These are phyloP conservation scores for Pogostemon cablin DNA, from an alignment of 257 asterid species.

Conservation along the genomic window DNA sequence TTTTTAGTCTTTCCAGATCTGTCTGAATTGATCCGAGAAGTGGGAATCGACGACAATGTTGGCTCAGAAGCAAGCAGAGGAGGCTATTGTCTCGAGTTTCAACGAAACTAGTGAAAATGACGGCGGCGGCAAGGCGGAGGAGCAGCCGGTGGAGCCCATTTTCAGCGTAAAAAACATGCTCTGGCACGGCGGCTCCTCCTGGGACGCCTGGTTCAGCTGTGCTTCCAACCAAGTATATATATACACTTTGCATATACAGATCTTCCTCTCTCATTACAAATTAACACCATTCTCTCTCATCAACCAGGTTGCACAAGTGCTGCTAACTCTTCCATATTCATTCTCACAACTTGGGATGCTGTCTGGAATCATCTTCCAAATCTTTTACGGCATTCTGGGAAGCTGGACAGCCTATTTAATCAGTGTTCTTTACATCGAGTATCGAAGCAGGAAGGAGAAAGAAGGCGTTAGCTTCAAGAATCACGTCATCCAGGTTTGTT, in stretches of 20 bases:
- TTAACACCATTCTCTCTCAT: too few species aligned
- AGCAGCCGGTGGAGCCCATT: constrained; percentile 52
- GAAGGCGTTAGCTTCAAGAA: constrained; percentile 90
- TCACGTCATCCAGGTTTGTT: constrained; percentile 88
- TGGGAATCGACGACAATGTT: constrained; percentile 53
- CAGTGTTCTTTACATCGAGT: constrained; percentile 87
- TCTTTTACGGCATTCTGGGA: constrained; percentile 83
- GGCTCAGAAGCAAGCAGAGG: constrained; percentile 87
- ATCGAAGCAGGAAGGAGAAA: constrained; percentile 82
- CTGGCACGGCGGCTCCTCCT: constrained; percentile 99
- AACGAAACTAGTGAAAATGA: constrained; percentile 51
- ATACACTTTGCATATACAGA: too few species aligned
- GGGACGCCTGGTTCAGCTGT: constrained; percentile 99
- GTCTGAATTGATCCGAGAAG: background rate
- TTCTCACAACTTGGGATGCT: constrained; percentile 92
- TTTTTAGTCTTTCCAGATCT: constrained; percentile 13
- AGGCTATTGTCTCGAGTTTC: constrained; percentile 76
- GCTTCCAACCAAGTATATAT: constrained; percentile 86
- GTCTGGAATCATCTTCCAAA: constrained; percentile 76
- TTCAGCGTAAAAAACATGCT: constrained; percentile 66
- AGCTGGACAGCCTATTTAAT: constrained; percentile 98
- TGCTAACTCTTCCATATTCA: constrained; percentile 86
- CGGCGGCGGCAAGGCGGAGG: constrained; percentile 42
- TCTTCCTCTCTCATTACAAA: too few species aligned
- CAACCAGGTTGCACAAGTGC: constrained; percentile 87